Base-by-base conservation (phyloP, 192 early-diverging fungal species). In the Backusella psychrophila region DNA sequence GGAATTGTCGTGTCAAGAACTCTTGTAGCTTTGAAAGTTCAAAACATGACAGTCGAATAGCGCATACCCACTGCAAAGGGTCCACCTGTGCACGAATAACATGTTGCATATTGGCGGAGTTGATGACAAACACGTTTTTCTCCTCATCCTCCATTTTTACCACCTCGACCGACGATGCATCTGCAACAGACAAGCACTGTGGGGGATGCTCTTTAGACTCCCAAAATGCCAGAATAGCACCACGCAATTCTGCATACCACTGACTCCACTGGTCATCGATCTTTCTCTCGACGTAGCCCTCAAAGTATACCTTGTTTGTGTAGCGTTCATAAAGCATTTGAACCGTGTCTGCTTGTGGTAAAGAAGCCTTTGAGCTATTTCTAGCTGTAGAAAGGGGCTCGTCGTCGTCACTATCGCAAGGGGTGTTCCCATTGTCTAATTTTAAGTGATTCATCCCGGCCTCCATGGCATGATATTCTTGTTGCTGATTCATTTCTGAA, bases 11-110 rank as follows among this genome's bases (percentile, higher is more conserved):
- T 9, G 94, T 92, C 66, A 92, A 95, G 71, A 90, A 87, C 79
- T 95, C 94, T 72, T 95, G 91, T n/a, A 95, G 81, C 78, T 90
- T 89, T 17, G 89, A 85, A 15, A 88, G 87, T 79, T 95, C 94
- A 71, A 90, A 95, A 75, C 92, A 92, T 33, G 90, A 87, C 17
- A 95, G 84, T 17, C 93, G 88, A 70, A 94, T 87, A 4, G 91
- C 90, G 42, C 85, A 83, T 31, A 93, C 87, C 93, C 94, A 95
- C 56, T 74, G 53, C 2, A 76, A 41, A 85, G 88, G 89, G 7
- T 80, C 85, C 15, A 81, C 78, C 36, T 86, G 81, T 2, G 88
- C 82, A 69, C 91, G 90, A 41, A 90, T 71, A 53, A 90, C 85
- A 73, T 89, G 89, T 83, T 94, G 92, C 72, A 90, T 88, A 29